Percentiles rank a stretch among this genome's conserved stretches.
Conservation (phyloP, 192 early-diverging fungal species). For the Funneliformis mosseae region DNA sequence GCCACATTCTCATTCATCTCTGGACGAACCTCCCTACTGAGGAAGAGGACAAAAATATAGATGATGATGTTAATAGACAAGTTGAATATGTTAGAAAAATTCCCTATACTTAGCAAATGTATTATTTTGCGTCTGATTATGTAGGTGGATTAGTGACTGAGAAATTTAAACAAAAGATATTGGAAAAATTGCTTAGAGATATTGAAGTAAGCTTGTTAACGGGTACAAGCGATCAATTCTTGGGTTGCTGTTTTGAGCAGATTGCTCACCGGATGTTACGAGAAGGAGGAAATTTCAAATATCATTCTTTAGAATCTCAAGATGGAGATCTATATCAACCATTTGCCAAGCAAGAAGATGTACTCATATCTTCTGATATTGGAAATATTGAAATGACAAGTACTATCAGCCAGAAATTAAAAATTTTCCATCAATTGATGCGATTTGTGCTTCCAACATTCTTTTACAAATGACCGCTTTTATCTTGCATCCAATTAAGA, state of each 20-base stretch:
- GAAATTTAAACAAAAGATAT: slow-evolving; percentile 12
- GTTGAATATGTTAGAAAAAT: neutral
- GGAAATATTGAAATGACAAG: slow-evolving; percentile 8
- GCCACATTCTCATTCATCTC: slow-evolving; percentile 16
- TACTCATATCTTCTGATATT: slow-evolving; percentile 18
- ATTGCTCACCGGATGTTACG: slow-evolving; percentile 24
- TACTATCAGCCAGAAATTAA: slow-evolving; percentile 18
- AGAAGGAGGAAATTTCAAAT: slow-evolving; percentile 12
- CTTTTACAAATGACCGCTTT: slow-evolving; percentile 23
- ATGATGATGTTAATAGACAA: no score
- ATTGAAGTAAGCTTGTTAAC: neutral
- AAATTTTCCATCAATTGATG: slow-evolving; percentile 23
- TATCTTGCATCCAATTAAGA: slow-evolving; percentile 20
- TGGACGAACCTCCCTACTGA: slow-evolving; percentile 12
- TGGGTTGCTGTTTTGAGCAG: slow-evolving; percentile 7
- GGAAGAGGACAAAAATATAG: neutral
- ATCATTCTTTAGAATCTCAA: slow-evolving; percentile 24
- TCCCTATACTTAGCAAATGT: neutral
- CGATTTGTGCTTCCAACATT: slow-evolving; percentile 2
- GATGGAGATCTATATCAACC: neutral
- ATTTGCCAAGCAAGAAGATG: neutral
- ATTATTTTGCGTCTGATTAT: slow-evolving; percentile 25
- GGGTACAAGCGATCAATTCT: neutral
- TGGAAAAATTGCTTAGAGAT: neutral
- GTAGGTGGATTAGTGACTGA: slow-evolving; percentile 17